phyloP scores from a whole-genome alignment of 2,329 filamentous ascomycete genomes.

The Plenodomus tracheiphilus region DNA sequence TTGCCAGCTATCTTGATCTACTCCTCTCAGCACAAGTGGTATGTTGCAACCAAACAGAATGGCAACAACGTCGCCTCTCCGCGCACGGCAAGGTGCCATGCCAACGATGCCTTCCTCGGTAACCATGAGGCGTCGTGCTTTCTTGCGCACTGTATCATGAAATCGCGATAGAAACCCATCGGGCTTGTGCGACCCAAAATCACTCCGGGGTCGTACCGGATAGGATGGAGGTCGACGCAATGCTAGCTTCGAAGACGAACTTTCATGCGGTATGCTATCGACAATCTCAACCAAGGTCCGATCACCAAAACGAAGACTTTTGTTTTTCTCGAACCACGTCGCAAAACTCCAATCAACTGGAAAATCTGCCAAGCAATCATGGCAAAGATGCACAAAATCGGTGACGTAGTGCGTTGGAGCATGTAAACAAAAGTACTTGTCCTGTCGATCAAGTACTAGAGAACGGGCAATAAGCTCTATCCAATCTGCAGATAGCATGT shows the following conservation, averaged over 20 bases:
- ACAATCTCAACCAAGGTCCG: conserved; percentile 21
- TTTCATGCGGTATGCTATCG: conserved; percentile 4
- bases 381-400: conserved; percentile 33
- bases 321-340: conserved; percentile 33
- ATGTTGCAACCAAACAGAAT: conserved; percentile 43
- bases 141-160: conserved; percentile 34
- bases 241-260: conserved; percentile 6
- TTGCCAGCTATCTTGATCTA: conserved; percentile 21
- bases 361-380: conserved; percentile 20
- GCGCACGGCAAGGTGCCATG: conserved; percentile 33
- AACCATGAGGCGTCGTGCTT: conserved; percentile 33
- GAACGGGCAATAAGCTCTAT: conserved; percentile 28
- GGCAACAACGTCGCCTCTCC: conserved; percentile 34
- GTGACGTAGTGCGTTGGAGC: conserved; percentile 28
- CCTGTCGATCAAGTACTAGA: conserved; percentile 32
- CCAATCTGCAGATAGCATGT: conserved; percentile 19
- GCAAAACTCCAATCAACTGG: conserved; percentile 30
- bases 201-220: conserved; percentile 12
- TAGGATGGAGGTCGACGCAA: conserved; percentile 18
- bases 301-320: conserved; percentile 16
- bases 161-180: conserved; percentile 35
- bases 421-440: conserved; percentile 36
- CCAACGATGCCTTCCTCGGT: conserved; percentile 29
- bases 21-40: conserved; percentile 31
- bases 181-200: conserved; percentile 14